Conservation (phyloP, 2,329 filamentous ascomycete genomes). For the Emergomyces orientalis region DNA sequence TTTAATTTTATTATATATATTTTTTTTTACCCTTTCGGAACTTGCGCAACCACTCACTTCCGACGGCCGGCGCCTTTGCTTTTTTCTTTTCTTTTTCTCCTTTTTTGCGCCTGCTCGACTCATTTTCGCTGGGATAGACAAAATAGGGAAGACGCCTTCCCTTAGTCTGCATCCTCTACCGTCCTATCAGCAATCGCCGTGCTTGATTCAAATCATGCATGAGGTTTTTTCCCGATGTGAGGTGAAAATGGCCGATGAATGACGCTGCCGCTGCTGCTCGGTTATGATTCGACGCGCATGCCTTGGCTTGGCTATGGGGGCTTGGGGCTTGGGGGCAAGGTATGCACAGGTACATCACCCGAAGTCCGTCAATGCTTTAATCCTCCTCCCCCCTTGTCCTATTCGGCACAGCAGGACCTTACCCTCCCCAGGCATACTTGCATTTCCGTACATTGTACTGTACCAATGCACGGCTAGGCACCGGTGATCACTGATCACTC, state of each 20-base stretch:
- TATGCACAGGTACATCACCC: background rate
- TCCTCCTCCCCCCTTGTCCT: background rate
- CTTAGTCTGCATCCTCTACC: background rate
- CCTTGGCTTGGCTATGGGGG: background rate
- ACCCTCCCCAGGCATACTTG: background rate
- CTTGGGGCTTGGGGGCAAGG: background rate
- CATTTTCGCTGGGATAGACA: background rate
- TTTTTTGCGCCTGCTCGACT: background rate
- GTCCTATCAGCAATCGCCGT: slow-evolving; percentile 1
- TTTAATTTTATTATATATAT: too few species aligned
- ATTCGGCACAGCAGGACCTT: background rate
- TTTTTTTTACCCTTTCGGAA: slow-evolving; percentile 2
- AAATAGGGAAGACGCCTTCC: background rate
- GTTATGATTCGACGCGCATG: background rate
- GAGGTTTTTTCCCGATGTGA: background rate
- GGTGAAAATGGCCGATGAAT: slow-evolving; percentile 7
- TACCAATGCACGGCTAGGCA: slow-evolving; percentile 2
- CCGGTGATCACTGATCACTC: slow-evolving; percentile 3
- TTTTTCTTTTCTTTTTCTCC: too few species aligned
- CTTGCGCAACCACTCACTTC: background rate
- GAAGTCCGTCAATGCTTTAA: too few species aligned
- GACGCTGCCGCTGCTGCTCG: background rate
- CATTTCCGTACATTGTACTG: background rate
- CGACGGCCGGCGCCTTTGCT: background rate
- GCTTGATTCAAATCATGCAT: slow-evolving; percentile 1